Evolutionary conservation across 2,329 filamentous ascomycete genomes (phyloP), one percentile per base, ranked within the genome.

Genomic region (Aspergillus sp.): DNA sequence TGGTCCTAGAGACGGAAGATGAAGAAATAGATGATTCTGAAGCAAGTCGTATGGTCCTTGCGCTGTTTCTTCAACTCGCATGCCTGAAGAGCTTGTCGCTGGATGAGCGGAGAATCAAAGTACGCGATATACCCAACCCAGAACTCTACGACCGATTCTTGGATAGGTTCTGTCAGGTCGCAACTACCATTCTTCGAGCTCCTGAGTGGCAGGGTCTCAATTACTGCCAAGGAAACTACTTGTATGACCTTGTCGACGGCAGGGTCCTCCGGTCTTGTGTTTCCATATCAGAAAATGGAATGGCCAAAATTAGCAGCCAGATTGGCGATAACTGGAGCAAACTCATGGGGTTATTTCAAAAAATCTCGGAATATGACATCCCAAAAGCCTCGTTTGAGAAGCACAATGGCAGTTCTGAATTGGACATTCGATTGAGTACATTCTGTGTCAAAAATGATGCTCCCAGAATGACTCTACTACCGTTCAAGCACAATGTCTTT

Each of bases 401-500:
- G 19, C 19, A 19, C 19, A 19, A 19, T 19, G 19, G 19, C 4
- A 19, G 19, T 19, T 19, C 19, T 19, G 19, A 19, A 19, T 19
- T 19, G 19, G 19, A 19, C 19, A 2, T 19, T 19, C 19, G 19
- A 19, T 2, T 19, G 19, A 19, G 19, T 19, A 19, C 19, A 19
- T 4, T 19, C 4, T 19, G 27, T 38, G 36, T 28, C 8, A 28
- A 30, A 38, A 7, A 38, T 26, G 36, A 30, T 28, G n/a, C 19
- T 4, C 19, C 19, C 6, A 28, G 9, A 9, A 37, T 28, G 33
- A 37, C 27, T 30, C 27, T 48, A 6, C 42, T 48, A 30, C 50
- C 52, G 10, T 58, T 57, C 40, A 44, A 33, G 7, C 42, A 57
- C 41, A 34, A 37, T 26, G 46, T 55, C 12, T 50, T 58, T 33